phyloP scores from a whole-genome alignment of 768 basidiomycete genomes.

The Hygrophoropsis aurantiaca region DNA sequence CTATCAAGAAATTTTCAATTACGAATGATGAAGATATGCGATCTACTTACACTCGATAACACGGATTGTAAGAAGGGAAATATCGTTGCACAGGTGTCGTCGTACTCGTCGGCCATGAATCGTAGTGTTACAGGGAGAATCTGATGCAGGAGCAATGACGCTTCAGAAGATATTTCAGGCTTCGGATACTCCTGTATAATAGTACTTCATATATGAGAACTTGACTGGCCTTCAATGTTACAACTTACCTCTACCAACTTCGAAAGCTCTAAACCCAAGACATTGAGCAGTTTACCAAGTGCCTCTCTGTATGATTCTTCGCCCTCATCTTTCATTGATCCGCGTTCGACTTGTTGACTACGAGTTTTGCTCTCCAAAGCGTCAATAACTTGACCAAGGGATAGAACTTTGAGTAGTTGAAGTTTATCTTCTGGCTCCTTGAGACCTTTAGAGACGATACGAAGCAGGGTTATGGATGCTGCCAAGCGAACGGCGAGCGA shows the following conservation, averaged over 20 bases:
- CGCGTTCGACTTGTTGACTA: constrained; percentile 61
- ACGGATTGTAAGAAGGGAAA: constrained; percentile 78
- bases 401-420: constrained; percentile 85
- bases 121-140: constrained; percentile 80
- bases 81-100: constrained; percentile 84
- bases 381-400: constrained; percentile 78
- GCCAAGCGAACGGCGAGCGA: constrained; percentile 81
- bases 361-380: constrained; percentile 79
- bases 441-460: constrained; percentile 89
- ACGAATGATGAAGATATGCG: not conserved
- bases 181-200: constrained; percentile 53
- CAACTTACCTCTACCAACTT: constrained; percentile 75
- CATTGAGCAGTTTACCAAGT: constrained; percentile 80
- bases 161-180: constrained; percentile 63
- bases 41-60: constrained; percentile 58
- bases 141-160: constrained; percentile 59
- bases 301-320: constrained; percentile 89
- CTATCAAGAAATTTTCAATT: constrained; percentile 37
- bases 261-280: constrained; percentile 76
- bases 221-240: constrained; percentile 2
- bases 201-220: constrained; percentile 5
- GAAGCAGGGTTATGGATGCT: constrained; percentile 74
- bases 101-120: constrained; percentile 87
- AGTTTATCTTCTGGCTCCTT: constrained; percentile 90
- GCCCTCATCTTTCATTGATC: constrained; percentile 77